Base-by-base conservation (phyloP, 495 filamentous ascomycete species). In the Apodospora peruviana region DNA sequence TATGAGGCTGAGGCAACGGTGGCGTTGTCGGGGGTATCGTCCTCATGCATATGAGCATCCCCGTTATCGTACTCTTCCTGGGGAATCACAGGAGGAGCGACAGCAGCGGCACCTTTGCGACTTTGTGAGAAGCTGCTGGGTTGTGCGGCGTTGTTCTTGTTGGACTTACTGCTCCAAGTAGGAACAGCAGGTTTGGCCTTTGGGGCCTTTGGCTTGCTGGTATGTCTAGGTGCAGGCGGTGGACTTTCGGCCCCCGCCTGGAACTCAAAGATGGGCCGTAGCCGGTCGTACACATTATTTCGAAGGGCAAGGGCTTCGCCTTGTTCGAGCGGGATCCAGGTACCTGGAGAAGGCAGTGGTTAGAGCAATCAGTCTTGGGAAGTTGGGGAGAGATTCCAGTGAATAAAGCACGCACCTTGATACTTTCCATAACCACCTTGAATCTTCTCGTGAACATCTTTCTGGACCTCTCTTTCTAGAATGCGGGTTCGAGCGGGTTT, bases 371-470 rank as follows among this genome's bases (percentile, higher is more conserved):
- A 55, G 35, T 17, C 1, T 19, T 14, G 3, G 7, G 8, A 4
- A 27, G 25, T n/a, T 3, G 18, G 32, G n/a, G n/a, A 16, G 36
- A 19, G 35, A 20, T 24, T 25, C 9, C 10, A 47, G 19, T 11
- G 10, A 9, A 21, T 24, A 4, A 19, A 14, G 8, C 20, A 35
- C 65, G 43, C 55, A 88, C 90, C 90, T 73, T 98, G 93, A 57
- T 96, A 98, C 80, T 97, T 98, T 45, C 93, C 93, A 67, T 97
- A 98, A 19, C 93, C 93, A 52, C 93, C 93, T 60, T 98, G 93
- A 2, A 98, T 87, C 69, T 98, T 98, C 68, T 97, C 91, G 68
- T 98, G 93, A 8, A 84, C 75, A 9, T 91, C 91, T 65, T 95
- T 95, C 64, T 98, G 93, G 1, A 98, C 91, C 55, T 98, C 94